phyloP scores from a whole-genome alignment of 495 filamentous ascomycete genomes.

The Astrothelium subdiscretum region DNA sequence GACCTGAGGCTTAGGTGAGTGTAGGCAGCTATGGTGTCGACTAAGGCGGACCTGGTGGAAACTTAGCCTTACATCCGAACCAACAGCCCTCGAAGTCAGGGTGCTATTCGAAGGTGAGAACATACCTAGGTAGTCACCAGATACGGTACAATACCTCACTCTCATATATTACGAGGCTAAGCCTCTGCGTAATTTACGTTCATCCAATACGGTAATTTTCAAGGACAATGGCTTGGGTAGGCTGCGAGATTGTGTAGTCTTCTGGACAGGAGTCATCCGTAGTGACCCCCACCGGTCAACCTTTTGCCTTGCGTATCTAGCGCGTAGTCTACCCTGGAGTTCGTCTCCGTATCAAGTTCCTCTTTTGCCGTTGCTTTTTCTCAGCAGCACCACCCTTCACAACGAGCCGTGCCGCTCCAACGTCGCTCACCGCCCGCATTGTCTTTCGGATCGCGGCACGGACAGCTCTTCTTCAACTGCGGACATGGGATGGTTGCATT shows the following conservation, averaged over 20 bases:
- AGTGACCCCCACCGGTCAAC: too few relatives aligned
- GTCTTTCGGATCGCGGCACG: background rate
- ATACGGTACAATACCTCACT: background rate
- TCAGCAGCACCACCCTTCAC: background rate
- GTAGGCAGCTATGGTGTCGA: background rate
- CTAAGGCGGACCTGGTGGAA: background rate
- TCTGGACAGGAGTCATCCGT: too few relatives aligned
- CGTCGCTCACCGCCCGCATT: background rate
- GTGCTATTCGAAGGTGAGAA: too few relatives aligned
- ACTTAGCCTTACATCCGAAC: too few relatives aligned
- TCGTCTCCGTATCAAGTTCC: too few relatives aligned
- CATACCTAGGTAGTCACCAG: too few relatives aligned
- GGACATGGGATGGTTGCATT: background rate
- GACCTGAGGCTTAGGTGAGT: background rate
- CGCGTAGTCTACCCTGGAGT: background rate
- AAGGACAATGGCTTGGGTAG: background rate
- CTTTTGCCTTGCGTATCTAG: too few relatives aligned
- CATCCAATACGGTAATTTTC: background rate
- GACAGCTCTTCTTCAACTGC: background rate
- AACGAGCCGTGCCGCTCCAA: background rate
- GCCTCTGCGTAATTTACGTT: background rate
- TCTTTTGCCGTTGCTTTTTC: background rate
- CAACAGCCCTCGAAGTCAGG: too few relatives aligned
- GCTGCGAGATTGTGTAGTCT: too few relatives aligned
- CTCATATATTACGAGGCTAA: background rate